Conservation (phyloP, 129 eudicot genomes). For the Kitagawia praeruptora region DNA sequence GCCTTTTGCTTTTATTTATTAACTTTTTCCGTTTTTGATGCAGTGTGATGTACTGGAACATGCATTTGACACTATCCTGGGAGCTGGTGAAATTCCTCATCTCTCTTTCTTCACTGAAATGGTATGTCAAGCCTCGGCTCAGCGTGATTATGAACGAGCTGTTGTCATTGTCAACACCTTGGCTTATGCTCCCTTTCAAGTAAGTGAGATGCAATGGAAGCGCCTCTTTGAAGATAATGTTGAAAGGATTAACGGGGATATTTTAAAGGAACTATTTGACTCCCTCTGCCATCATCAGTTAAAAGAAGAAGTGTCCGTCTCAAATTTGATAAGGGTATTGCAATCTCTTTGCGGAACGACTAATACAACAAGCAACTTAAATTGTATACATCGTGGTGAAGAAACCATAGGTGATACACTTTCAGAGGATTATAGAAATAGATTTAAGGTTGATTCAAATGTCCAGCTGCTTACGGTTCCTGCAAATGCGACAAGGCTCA, state of each 20-base stretch:
- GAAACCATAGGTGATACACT: conserved; percentile 7
- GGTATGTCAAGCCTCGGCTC: conserved; percentile 46
- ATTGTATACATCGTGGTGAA: background rate
- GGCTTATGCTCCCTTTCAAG: conserved; percentile 78
- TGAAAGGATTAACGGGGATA: conserved; percentile 39
- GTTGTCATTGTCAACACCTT: conserved; percentile 48
- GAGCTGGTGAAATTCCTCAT: conserved; percentile 79
- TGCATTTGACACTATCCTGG: conserved; percentile 72
- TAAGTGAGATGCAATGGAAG: conserved; percentile 62
- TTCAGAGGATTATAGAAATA: conserved; percentile 11
- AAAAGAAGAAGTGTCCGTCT: conserved; percentile 49
- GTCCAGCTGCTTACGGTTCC: background rate
- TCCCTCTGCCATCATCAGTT: conserved; percentile 25
- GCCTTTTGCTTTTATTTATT: background rate
- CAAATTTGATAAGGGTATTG: conserved; percentile 47
- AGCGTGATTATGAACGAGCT: conserved; percentile 47
- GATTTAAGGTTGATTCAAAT: conserved; percentile 17
- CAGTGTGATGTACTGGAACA: conserved; percentile 84
- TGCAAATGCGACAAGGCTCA: background rate
- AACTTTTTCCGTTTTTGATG: conserved; percentile 15
- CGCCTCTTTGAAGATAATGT: conserved; percentile 46
- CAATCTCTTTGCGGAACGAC: conserved; percentile 41
- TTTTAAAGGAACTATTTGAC: conserved; percentile 33
- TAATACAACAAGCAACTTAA: conserved; percentile 10
- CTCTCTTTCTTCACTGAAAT: conserved; percentile 61